Base-by-base conservation (phyloP, 805 yeast species). In the Saturnispora ahearnii region DNA sequence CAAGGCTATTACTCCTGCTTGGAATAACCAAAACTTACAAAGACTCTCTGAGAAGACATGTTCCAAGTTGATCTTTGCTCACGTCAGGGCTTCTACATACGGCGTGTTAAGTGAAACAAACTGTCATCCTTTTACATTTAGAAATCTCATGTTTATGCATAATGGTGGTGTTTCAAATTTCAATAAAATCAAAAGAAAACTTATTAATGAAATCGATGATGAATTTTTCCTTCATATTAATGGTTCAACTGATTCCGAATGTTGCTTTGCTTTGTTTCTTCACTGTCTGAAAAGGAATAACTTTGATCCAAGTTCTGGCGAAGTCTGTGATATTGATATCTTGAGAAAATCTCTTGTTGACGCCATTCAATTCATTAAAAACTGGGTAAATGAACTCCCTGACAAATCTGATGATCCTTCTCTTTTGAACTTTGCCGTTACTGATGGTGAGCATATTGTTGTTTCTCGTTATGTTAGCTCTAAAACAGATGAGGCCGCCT, bases 1-100 rank as follows among this genome's bases (percentile, higher is more conserved):
- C 70, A 82, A 88, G 58, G 98, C 98, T 11, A 93, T 90, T 44
- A 93, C 99, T 0, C 99, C 99, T 0, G 95, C 96, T 0, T 93
- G 99, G 99, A 93, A 93, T 68, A 93, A 93, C 65, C 79, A 86
- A 60, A 93, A 93, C 61, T 70, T 93, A 50, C 91, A 87, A 52
- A 79, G 89, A 34, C 70, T 93, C 30, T 87, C 96, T 0, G 87
- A 81, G 60, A 88, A 91, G 70, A 93, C 99, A 2, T 81, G 85
- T 62, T 83, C 95, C 1, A 73, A 75, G 46, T 68, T 90, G 45
- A 87, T 91, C 2, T 93, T 93, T 71, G 99, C 95, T 2, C 99
- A 93, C 65, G 97, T 93, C 1, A 68, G 99, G 53, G 98, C 99
- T 0, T 86, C 96, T 0, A 93, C 99, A 0, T 87, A 95, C 55